Evolutionary conservation across 2,329 filamentous ascomycete genomes (phyloP), one percentile per base, ranked within the genome.

Genomic region (Cytospora chrysosperma): DNA sequence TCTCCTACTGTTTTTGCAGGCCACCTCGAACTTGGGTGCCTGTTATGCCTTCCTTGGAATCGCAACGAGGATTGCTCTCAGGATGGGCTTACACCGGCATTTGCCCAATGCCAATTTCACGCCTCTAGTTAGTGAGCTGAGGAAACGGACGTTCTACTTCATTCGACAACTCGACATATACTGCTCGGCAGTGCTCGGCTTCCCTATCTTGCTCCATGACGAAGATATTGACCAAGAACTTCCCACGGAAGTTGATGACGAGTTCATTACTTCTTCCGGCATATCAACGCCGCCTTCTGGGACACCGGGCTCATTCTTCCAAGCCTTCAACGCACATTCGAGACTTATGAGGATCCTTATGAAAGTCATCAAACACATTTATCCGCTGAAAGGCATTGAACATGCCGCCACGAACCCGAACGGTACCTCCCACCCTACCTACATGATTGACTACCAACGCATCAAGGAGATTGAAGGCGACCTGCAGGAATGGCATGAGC

Each of bases 31-130:
- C 71, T 78, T 94, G 32, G 91, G 88, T 71, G 89, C 87, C 12
- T 94, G 91, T 72, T 94, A 94, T 74, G 86, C 90, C 0, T 93
- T 92, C 69, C 83, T 94, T 55, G 91, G 91, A 8, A 89, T 94
- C 69, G 91, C 90, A 2, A 78, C 93, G 56, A 85, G 90, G 57
- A 89, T 89, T 8, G 87, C 89, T n/a, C 76, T 94, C 37, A 85
- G 90, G 30, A 88, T 94, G 76, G 91, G 91, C 9, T 79, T 94
- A 28, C 91, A 95, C 73, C 88, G 91, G 59, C 85, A 90, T 65
- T 77, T 94, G 7, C 80, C 87, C 15, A 85, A 89, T 55, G 82
- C 85, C 61, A 82, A 82, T 62, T 82, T 89, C 60, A 82, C 84
- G 56, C 80, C 85, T 2, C 83, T 90, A 62, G 87, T 90, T 70